Conservation (phyloP, 306 rosid species). For the Hippophae rhamnoides region DNA sequence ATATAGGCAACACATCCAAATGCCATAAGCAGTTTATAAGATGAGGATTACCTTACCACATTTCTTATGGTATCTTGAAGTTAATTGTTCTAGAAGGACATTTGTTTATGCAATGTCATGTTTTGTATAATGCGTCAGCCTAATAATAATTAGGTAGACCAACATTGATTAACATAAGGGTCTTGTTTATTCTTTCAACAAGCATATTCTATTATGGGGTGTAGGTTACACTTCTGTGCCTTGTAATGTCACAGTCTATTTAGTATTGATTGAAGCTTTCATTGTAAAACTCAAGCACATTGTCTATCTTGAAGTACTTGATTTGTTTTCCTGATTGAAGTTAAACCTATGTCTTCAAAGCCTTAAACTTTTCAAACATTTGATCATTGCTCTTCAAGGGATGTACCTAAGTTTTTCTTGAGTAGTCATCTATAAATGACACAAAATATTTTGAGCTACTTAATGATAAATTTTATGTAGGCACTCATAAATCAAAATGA, state of each 20-base stretch:
- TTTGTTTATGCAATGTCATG: background rate
- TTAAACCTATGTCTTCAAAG: background rate
- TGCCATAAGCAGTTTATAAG: background rate
- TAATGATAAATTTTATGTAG: background rate
- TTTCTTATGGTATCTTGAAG: background rate
- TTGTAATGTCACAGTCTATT: background rate
- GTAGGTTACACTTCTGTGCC: background rate
- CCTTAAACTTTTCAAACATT: background rate
- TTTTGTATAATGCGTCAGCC: background rate
- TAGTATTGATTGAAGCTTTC: background rate
- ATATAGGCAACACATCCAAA: background rate
- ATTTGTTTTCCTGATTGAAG: background rate
- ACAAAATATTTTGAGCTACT: background rate
- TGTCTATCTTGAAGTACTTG: background rate
- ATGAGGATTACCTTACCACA: background rate
- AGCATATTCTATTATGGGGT: background rate
- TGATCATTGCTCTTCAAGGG: background rate
- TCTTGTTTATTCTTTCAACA: background rate
- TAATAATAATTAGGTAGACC: background rate
- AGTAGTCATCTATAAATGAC: background rate
- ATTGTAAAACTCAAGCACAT: background rate
- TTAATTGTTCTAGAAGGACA: background rate
- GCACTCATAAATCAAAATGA: background rate
- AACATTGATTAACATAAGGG: background rate
- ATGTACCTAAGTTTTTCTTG: background rate